Evolutionary conservation across 2,329 filamentous ascomycete genomes (phyloP).

Genomic region (Mariannaea elegans): DNA sequence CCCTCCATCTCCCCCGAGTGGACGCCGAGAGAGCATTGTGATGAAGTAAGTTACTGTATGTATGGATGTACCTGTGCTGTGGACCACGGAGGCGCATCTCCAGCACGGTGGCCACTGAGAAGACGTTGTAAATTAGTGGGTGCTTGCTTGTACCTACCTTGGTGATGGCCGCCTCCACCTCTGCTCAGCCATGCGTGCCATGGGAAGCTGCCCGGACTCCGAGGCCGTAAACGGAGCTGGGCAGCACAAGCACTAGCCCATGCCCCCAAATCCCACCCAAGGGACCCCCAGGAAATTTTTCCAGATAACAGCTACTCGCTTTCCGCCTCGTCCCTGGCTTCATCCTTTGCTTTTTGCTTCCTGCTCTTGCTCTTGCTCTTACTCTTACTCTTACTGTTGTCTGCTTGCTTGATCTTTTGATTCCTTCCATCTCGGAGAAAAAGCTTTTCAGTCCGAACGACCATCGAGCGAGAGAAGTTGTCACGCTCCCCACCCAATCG

Average conservation of each 20-base stretch:
- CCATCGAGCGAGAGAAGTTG: background rate
- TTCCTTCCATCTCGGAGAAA: background rate
- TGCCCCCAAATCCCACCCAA: background rate
- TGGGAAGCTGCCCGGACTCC: constrained; percentile 41
- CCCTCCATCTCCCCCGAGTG: too few relatives aligned
- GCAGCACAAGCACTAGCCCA: constrained; percentile 1
- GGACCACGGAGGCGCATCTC: background rate
- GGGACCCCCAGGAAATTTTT: constrained; percentile 44
- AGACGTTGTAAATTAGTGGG: background rate
- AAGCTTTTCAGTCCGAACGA: background rate
- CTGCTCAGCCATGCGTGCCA: background rate
- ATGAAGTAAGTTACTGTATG: too few relatives aligned
- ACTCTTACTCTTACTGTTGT: too few relatives aligned
- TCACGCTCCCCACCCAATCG: constrained; percentile 1
- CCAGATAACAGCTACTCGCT: constrained; percentile 30
- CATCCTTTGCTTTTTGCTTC: constrained; percentile 5
- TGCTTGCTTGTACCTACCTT: background rate
- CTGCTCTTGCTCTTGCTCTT: too few relatives aligned
- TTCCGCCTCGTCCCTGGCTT: constrained; percentile 18
- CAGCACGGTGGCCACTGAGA: background rate
- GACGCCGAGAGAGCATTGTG: too few relatives aligned
- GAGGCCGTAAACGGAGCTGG: constrained; percentile 51
- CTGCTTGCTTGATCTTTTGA: background rate
- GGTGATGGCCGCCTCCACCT: constrained; percentile 1
- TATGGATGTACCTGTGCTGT: background rate